Evolutionary conservation across 2,329 filamentous ascomycete genomes (phyloP).

Genomic region (Cadophora sp.): DNA sequence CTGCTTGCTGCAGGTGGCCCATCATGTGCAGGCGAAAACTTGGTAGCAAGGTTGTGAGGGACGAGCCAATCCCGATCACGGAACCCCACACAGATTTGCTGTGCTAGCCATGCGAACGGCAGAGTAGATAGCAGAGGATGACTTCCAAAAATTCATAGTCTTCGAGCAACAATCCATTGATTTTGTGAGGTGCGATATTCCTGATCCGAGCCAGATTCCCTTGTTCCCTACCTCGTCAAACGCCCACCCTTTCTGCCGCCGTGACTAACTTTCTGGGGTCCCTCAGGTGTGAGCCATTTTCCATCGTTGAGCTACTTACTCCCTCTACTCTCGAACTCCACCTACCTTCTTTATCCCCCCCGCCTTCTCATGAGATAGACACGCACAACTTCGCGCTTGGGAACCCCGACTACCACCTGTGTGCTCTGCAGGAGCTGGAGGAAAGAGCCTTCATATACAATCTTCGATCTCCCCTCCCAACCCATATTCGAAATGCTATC

Average conservation of each 20-base stretch:
- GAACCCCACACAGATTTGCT: conserved; percentile 18
- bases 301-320: conserved; percentile 11
- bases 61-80: conserved; percentile 26
- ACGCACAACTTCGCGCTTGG: conserved; percentile 35
- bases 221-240: conserved; percentile 3
- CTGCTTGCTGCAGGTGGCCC: conserved; percentile 19
- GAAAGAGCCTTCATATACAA: conserved; percentile 24
- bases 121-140: conserved; percentile 13
- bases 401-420: conserved; percentile 33
- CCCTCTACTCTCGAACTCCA: not conserved
- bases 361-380: conserved; percentile 42
- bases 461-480: conserved; percentile 35
- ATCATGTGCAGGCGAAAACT: conserved; percentile 29
- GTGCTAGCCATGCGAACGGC: conserved; percentile 9
- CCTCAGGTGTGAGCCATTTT: conserved; percentile 39
- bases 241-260: not conserved
- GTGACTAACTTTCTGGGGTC: conserved; percentile 13
- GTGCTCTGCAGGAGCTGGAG: conserved; percentile 41
- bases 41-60: conserved; percentile 16
- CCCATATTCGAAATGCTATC: conserved; percentile 43
- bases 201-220: not conserved
- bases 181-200: conserved; percentile 28
- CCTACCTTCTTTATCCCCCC: conserved; percentile 29
- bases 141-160: conserved; percentile 7
- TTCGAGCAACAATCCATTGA: conserved; percentile 28